phyloP scores from a whole-genome alignment of 345 rosid genomes.

The Garcia nutans region DNA sequence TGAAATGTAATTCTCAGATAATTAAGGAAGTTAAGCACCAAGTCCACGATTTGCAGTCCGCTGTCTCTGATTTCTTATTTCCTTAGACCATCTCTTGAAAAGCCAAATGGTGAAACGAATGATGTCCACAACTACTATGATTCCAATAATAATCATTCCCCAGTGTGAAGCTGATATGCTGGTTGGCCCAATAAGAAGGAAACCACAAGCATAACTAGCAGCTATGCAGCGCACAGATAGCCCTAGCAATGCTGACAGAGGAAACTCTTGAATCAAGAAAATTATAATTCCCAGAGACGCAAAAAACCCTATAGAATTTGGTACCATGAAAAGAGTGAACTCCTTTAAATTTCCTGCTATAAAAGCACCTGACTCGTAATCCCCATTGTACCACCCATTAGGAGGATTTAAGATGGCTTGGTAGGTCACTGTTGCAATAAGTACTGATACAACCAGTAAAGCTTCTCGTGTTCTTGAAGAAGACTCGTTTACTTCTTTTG shows the following conservation, averaged over 20 bases:
- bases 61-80: too few species aligned
- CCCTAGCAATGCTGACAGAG: neutral
- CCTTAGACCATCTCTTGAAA: too few species aligned
- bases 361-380: neutral
- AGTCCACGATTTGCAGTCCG: too few species aligned
- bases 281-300: neutral
- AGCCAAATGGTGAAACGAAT: neutral
- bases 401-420: constrained; percentile 2
- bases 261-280: neutral
- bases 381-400: neutral
- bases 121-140: neutral
- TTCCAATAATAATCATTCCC: neutral
- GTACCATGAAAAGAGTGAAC: neutral
- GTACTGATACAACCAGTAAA: neutral
- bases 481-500: neutral
- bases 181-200: constrained; percentile 1
- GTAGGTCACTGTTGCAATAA: neutral
- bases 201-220: neutral
- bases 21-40: too few species aligned
- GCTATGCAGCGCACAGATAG: constrained; percentile 1
- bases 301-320: constrained; percentile 1
- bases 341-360: neutral
- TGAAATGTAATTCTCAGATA: too few species aligned
- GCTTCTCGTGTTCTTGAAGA: neutral
- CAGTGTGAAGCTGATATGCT: neutral